Percentiles rank a stretch among this genome's conserved stretches.
Evolutionary conservation across 1,284 basidiomycete species (phyloP).

Genomic region (Malassezia vespertilionis): DNA sequence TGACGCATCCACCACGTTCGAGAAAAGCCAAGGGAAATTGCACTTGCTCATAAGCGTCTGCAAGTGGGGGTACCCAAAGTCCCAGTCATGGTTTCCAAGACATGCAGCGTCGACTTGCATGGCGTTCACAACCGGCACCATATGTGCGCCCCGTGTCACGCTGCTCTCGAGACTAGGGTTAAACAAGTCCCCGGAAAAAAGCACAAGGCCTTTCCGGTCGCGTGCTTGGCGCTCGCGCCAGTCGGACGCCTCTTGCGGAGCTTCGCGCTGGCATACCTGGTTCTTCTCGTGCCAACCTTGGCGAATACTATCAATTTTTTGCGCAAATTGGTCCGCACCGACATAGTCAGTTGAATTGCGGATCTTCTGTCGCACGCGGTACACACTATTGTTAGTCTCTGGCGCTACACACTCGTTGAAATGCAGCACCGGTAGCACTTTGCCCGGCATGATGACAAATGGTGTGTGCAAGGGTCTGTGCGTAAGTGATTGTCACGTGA

Average conservation of each 20-base stretch:
- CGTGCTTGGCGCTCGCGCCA: constrained; percentile 18
- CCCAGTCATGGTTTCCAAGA: constrained; percentile 51
- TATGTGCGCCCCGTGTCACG: constrained; percentile 79
- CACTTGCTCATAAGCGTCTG: constrained; percentile 19
- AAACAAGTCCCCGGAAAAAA: constrained; percentile 69
- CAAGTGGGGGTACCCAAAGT: constrained; percentile 26
- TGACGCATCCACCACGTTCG: constrained; percentile 55
- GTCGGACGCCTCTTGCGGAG: constrained; percentile 13
- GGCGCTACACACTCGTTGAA: constrained; percentile 24
- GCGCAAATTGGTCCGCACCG: constrained; percentile 50
- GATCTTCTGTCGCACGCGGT: constrained; percentile 30
- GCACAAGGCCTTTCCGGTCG: constrained; percentile 55
- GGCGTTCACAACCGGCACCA: constrained; percentile 54
- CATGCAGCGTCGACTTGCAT: constrained; percentile 50
- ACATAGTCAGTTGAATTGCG: constrained; percentile 19
- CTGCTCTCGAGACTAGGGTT: constrained; percentile 74
- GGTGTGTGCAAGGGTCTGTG: constrained; percentile 11
- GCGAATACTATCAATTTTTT: constrained; percentile 35
- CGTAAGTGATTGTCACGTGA: constrained; percentile 5
- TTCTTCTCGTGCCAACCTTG: constrained; percentile 24
- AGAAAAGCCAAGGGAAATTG: constrained; percentile 23
- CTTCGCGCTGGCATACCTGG: constrained; percentile 1
- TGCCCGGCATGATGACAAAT: constrained; percentile 1
- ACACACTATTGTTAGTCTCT: constrained; percentile 17
- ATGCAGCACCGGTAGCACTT: constrained; percentile 30